Percentiles rank a stretch among this genome's conserved stretches.
Evolutionary conservation across 345 rosid species (phyloP).

Genomic region (Syzygium oleosum): DNA sequence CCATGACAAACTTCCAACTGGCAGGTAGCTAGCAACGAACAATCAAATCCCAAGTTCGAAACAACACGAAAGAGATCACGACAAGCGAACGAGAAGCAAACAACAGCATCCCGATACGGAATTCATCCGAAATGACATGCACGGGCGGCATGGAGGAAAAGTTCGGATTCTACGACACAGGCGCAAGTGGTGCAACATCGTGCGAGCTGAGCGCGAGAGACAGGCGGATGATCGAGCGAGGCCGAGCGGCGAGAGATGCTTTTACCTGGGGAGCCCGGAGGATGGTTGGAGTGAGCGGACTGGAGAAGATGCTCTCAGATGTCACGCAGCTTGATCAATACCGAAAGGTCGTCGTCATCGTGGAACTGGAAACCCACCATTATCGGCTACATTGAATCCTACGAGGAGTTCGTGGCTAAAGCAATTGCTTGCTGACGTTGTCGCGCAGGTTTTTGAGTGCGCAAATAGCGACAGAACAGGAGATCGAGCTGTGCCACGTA

Average conservation of each 20-base stretch:
- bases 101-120: neutral
- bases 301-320: neutral
- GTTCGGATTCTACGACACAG: neutral
- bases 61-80: neutral
- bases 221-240: neutral
- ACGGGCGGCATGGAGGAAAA: neutral
- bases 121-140: neutral
- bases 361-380: neutral
- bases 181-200: neutral
- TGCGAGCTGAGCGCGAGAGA: neutral
- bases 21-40: neutral
- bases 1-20: conserved; percentile 6
- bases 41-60: neutral
- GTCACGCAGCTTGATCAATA: neutral
- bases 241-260: neutral
- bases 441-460: neutral
- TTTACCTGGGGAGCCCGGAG: neutral
- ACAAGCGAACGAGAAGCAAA: neutral
- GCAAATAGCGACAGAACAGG: neutral
- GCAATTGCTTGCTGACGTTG: too few relatives aligned
- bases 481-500: neutral
- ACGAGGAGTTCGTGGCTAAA: neutral
- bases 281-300: neutral
- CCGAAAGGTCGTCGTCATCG: neutral
- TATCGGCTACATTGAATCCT: neutral